Evolutionary conservation across 176 grass and related monocot genomes (phyloP), one percentile per base, ranked within the genome.

Genomic region (Thinopyrum elongatum): DNA sequence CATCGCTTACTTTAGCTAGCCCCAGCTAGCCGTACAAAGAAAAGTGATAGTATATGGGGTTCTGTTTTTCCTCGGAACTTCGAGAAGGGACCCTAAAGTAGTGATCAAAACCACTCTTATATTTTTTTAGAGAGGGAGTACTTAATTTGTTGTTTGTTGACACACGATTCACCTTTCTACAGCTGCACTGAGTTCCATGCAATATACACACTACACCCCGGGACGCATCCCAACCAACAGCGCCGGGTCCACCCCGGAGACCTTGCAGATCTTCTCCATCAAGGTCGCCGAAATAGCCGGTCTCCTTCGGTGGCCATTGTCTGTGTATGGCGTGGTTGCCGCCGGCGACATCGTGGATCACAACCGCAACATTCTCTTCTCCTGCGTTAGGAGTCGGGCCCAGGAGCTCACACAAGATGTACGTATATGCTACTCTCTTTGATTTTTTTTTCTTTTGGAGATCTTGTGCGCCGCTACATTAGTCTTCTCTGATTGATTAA

Each of bases 201-300:
- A 71, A 23, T 71, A 39, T 14, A 71, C 68, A 39, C 11, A 39
- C 34, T 3, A 7, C 68, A 71, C 21, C 11, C 68, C 34, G 13
- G 67, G 67, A 70, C 10, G 4, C 67, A 2, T 22, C 5, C 7
- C 21, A 41, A 21, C 31, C 9, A 23, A 14, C 0, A 4, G 9
- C 0, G 67, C 5, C 21, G 21, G 21, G 10, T 71, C 21, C 2
- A 71, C 34, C 5, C 68, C 68, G 10, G 68, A 35, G 34, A 41
- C 68, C 68, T 71, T 71, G 68, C 68, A 71, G 34, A 71, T 71
- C 36, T 13, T 39, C 21, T 71, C 35, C 68, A 71, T 71, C 68
- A 71, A 71, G 22, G 21, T 71, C 34, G 21, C 21, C 0, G 10
- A 39, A 23, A 5, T 71, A 71, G 35, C 34, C 0, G 34, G 68